Evolutionary conservation across 1,139 yeast genomes (phyloP), one percentile per base, ranked within the genome.

Genomic region (Arxiozyma heterogenica): DNA sequence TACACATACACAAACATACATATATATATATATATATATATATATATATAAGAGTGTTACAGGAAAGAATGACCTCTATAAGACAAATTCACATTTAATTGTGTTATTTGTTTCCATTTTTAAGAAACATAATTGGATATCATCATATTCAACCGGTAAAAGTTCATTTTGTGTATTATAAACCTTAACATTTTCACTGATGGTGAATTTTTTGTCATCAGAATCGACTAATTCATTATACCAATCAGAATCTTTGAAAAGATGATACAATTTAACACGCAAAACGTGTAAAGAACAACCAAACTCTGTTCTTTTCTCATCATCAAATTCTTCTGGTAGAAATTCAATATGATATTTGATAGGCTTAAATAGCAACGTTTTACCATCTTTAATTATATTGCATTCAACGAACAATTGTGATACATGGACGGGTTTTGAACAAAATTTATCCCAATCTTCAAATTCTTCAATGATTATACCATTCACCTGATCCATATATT

Each of bases 381-480:
- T 51, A 3, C 66, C 63, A 2, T 65, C 45, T 27, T 51, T 47
- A 9, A 70, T 55, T 1, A 75, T 66, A 54, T 80, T 77, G 48
- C 84, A 72, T 25, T 80, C 71, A 2, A 83, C 78, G 58, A 81
- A 81, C 1, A 84, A 74, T 66, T 84, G 89, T 0, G 93, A 90
- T 70, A 90, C 86, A 66, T 84, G 91, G 8, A 84, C 81, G 0
- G 93, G 93, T 42, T 82, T 78, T 53, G 84, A 87, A 15, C 77
- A 75, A 65, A 84, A 84, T 22, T 82, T 79, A 55, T 83, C 86
- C 60, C 81, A 78, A 9, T 84, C 86, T 55, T 84, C 86, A 58
- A 70, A 41, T 39, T 71, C 72, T 63, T 68, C 72, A 49, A 68
- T 61, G 5, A 67, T 64, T 34, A 66, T 64, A 11, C 70, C 71